phyloP scores from a whole-genome alignment of 2,329 filamentous ascomycete genomes.

The Colletotrichum sp. region DNA sequence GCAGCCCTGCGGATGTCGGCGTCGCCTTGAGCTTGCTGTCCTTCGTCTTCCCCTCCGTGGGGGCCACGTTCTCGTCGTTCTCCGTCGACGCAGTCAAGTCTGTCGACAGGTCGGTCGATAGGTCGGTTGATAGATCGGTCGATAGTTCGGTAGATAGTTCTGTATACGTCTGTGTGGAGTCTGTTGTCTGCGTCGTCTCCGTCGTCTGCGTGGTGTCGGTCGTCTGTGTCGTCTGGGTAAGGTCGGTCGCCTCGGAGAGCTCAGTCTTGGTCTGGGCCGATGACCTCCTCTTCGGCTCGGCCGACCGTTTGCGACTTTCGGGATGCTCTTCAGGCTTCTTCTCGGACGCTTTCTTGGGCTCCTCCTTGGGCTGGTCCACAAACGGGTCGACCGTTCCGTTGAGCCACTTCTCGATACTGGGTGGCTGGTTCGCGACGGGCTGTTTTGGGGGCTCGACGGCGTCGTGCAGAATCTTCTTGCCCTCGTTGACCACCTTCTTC shows the following conservation, averaged over 20 bases:
- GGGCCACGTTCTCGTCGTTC: constrained; percentile 12
- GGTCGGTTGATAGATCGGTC: background rate
- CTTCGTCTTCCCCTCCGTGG: background rate
- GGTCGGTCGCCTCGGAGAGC: constrained; percentile 7
- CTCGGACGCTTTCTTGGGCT: constrained; percentile 37
- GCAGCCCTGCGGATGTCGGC: constrained; percentile 47
- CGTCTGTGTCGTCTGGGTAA: constrained; percentile 12
- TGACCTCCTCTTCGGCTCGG: constrained; percentile 24
- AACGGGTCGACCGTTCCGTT: constrained; percentile 68
- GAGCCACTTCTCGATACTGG: constrained; percentile 70
- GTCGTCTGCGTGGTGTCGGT: constrained; percentile 14
- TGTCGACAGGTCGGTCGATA: background rate
- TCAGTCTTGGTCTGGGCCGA: constrained; percentile 29
- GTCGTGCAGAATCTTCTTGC: constrained; percentile 69
- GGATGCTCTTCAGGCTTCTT: constrained; percentile 27
- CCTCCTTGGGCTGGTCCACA: constrained; percentile 44
- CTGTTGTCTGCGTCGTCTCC: constrained; percentile 13
- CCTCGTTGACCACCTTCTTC: constrained; percentile 68
- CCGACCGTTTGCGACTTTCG: constrained; percentile 26
- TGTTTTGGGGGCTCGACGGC: constrained; percentile 60
- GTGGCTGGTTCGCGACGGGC: constrained; percentile 57
- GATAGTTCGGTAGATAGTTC: background rate
- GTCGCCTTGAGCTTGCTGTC: constrained; percentile 20
- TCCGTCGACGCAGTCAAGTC: constrained; percentile 13
- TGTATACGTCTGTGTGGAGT: constrained; percentile 12